Conservation (phyloP, 768 basidiomycete species). For the Cantharellus anzutake region DNA sequence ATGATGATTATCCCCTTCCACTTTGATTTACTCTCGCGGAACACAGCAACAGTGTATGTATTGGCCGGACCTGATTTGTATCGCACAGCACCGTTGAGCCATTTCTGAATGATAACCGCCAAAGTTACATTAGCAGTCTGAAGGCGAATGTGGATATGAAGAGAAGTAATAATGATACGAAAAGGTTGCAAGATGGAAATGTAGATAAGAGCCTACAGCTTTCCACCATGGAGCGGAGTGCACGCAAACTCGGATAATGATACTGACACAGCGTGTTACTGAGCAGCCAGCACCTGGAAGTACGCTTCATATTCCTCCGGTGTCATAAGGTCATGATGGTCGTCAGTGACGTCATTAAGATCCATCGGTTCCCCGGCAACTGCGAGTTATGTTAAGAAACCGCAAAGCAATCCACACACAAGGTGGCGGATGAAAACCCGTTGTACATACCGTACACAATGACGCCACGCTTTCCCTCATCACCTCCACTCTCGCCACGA, state of each 20-base stretch:
- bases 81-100: no score
- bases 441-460: not conserved
- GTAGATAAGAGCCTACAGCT: no score
- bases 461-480: not conserved
- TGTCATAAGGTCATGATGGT: constrained; percentile 83
- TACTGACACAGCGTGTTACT: not conserved
- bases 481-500: not conserved
- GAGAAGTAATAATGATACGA: no score
- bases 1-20: constrained; percentile 83
- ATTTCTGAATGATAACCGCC: no score
- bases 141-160: no score
- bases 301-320: constrained; percentile 79
- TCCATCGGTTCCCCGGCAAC: constrained; percentile 60
- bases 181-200: no score
- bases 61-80: no score
- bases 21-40: constrained; percentile 20
- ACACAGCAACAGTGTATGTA: no score
- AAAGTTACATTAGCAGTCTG: no score
- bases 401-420: not conserved
- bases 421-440: not conserved
- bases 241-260: no score
- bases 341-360: constrained; percentile 73
- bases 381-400: not conserved
- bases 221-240: no score
- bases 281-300: not conserved